A percentile compares a stretch with the other conserved stretches of the same genome.
Conservation (phyloP, 139 green algal species). For the Chlorella sp. region DNA sequence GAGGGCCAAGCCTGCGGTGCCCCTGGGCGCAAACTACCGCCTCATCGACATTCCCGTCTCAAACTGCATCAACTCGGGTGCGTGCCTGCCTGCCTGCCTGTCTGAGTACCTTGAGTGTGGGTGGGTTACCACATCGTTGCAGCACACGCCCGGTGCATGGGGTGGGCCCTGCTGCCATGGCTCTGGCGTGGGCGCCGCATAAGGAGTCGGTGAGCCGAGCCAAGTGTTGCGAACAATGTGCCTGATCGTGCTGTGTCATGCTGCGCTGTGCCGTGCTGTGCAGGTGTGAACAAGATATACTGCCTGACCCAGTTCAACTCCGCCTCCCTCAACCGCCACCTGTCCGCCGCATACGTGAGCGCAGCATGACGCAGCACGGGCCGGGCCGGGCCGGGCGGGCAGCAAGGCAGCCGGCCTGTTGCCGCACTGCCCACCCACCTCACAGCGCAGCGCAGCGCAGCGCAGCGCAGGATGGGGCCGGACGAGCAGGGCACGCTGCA, state of each 20-base stretch:
- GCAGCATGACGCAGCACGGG: background rate
- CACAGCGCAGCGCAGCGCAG: too few species aligned
- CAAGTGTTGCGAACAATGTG: too few species aligned
- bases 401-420: background rate
- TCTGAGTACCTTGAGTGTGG: too few species aligned
- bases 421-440: background rate
- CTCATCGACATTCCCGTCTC: conserved; percentile 99
- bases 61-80: conserved; percentile 98
- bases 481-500: background rate
- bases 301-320: conserved; percentile 99
- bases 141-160: too few species aligned
- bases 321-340: conserved; percentile 97
- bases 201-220: too few species aligned
- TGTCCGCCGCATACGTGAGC: conserved; percentile 94
- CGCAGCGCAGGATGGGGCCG: too few species aligned
- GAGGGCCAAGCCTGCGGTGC: conserved; percentile 98
- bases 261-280: background rate
- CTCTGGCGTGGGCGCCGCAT: too few species aligned
- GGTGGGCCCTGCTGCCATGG: too few species aligned
- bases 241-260: background rate
- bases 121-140: too few species aligned
- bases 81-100: too few species aligned
- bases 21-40: conserved; percentile 98
- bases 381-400: background rate
- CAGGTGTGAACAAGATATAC: conserved; percentile 98